These are phyloP conservation scores for Claviceps sp. DNA, from an alignment of 2,329 filamentous ascomycete genomes.

Conservation along the genomic window DNA sequence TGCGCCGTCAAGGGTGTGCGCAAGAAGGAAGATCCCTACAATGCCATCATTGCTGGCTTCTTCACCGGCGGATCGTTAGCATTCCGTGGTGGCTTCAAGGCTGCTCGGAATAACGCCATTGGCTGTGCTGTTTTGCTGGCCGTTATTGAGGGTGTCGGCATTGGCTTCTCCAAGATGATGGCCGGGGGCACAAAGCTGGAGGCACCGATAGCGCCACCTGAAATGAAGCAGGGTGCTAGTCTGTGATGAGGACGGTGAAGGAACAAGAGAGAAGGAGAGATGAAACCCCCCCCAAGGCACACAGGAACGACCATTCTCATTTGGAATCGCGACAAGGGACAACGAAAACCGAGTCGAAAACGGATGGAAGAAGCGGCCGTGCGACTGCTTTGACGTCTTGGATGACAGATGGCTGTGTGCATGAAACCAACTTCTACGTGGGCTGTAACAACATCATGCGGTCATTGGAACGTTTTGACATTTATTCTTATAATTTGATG, in stretches of 20 bases:
- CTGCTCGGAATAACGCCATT: conserved; percentile 89
- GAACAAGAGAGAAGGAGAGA: neutral
- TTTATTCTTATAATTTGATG: neutral
- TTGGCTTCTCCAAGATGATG: conserved; percentile 91
- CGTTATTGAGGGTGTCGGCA: conserved; percentile 95
- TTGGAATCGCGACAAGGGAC: neutral
- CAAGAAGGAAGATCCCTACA: conserved; percentile 97
- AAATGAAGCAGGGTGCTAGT: conserved; percentile 7
- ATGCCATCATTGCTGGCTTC: conserved; percentile 94
- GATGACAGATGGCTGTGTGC: no score
- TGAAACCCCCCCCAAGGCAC: neutral
- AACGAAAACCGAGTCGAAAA: neutral
- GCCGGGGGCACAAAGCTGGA: conserved; percentile 78
- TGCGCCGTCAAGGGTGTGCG: conserved; percentile 89
- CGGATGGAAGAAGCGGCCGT: neutral
- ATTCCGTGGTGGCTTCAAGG: conserved; percentile 80
- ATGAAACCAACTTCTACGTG: neutral
- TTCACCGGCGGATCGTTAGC: conserved; percentile 89
- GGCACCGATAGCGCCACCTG: conserved; percentile 26
- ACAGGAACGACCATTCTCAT: neutral
- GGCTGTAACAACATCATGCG: conserved; percentile 7
- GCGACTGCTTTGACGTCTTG: neutral
- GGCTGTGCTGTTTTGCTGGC: conserved; percentile 88
- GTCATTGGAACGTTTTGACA: neutral
- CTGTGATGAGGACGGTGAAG: neutral